Percentiles rank a stretch among this genome's conserved stretches.
These are phyloP conservation scores for Sporothrix sp. DNA, from an alignment of 2,329 filamentous ascomycete genomes.

Conservation along the genomic window DNA sequence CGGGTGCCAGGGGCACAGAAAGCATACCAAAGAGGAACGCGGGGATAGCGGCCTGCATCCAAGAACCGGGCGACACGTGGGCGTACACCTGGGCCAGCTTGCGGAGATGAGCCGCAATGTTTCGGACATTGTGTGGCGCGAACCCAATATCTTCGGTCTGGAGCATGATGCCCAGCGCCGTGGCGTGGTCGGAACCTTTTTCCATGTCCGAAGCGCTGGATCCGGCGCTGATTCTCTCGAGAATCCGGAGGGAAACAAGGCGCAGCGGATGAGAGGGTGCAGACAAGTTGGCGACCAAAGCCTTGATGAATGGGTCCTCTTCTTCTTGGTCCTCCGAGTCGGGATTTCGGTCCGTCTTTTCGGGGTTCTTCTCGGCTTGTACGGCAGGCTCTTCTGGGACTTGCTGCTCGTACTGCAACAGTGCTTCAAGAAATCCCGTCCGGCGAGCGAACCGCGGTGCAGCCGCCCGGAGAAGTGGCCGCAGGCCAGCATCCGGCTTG, in stretches of 20 bases:
- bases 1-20: conserved; percentile 70
- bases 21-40: conserved; percentile 82
- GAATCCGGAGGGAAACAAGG: conserved; percentile 59
- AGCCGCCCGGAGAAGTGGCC: conserved; percentile 54
- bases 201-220: conserved; percentile 38
- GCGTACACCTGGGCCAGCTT: conserved; percentile 60
- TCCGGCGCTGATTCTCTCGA: conserved; percentile 30
- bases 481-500: conserved; percentile 50
- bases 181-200: conserved; percentile 36
- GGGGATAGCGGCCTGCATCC: conserved; percentile 64
- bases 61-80: conserved; percentile 46
- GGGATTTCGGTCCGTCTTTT: conserved; percentile 13
- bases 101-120: conserved; percentile 75
- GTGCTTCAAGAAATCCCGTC: conserved; percentile 55
- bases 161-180: conserved; percentile 55
- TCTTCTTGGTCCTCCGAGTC: conserved; percentile 31
- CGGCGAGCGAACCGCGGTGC: conserved; percentile 57
- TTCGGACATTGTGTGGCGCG: conserved; percentile 64
- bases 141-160: conserved; percentile 72
- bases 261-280: conserved; percentile 67
- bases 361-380: conserved; percentile 1
- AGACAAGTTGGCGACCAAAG: conserved; percentile 63
- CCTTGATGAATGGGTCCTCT: conserved; percentile 51
- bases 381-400: conserved; percentile 12
- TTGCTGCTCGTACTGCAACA: conserved; percentile 44